phyloP scores from a whole-genome alignment of 148 eudicot species.

The Rhododendron molle region DNA sequence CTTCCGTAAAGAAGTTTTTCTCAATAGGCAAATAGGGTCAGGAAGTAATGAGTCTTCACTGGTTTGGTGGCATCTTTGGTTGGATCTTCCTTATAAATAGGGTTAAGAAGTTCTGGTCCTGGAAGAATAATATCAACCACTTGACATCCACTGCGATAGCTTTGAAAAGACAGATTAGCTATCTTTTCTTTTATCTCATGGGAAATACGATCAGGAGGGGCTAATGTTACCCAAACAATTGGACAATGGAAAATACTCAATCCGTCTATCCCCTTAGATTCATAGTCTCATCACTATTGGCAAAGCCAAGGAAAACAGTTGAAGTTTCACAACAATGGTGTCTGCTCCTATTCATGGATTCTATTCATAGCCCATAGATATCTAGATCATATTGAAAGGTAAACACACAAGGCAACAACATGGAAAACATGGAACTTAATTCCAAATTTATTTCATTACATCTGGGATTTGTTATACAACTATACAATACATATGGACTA shows the following conservation, averaged over 20 bases:
- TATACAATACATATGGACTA: constrained; percentile 15
- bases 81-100: too few species aligned
- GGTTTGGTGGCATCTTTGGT: too few species aligned
- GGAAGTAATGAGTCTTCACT: too few species aligned
- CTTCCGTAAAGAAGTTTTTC: too few species aligned
- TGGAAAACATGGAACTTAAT: not conserved
- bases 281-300: not conserved
- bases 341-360: not conserved
- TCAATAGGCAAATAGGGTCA: too few species aligned
- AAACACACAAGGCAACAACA: not conserved
- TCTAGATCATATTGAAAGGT: not conserved
- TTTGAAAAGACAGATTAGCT: too few species aligned
- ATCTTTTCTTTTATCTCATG: too few species aligned
- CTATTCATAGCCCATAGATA: not conserved
- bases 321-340: not conserved
- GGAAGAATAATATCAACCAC: too few species aligned
- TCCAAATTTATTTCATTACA: constrained; percentile 15
- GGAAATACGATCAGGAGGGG: too few species aligned
- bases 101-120: too few species aligned
- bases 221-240: not conserved
- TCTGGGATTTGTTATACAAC: constrained; percentile 12
- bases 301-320: not conserved
- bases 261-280: not conserved
- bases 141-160: too few species aligned
- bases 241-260: not conserved